Base-by-base conservation (phyloP, 2,329 filamentous ascomycete species). In the Lasiodiplodia gonubiensis region DNA sequence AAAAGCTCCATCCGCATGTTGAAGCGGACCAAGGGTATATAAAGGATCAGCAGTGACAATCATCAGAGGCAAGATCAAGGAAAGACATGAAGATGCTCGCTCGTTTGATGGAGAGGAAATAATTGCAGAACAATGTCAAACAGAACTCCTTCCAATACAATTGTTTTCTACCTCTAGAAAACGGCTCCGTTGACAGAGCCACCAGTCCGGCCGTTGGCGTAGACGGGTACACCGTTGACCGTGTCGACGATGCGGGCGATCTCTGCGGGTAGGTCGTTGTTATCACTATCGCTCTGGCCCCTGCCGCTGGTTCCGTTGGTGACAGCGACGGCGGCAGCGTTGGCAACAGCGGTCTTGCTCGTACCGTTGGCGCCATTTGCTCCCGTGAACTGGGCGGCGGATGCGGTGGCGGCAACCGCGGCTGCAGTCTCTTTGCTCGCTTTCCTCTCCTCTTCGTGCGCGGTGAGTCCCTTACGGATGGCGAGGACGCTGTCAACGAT, bases 401-500 rank as follows among this genome's bases (percentile, higher is more conserved):
- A n/a, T 35, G 42, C 30, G 6, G 46, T 39, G 23, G 25, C 46
- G 4, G 49, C 48, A n/a, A 37, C 30, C 2, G 53, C 25, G 33
- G 18, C 53, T 21, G n/a, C 25, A n/a, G 12, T 63, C 37, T 37
- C 30, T 12, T 16, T 51, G 6, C n/a, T 67, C 16, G 53, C 42
- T 11, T 33, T 42, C 21, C 53, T 35, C 14, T 51, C 39, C 35
- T 67, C 64, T 16, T 67, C 53, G 35, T 46, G 39, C 21, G 53
- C 54, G 4, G 92, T 95, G 69, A 99, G 85, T 0, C 93, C 94
- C 79, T 97, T 93, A 55, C 94, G 89, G 72, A 99, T 97, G 49
- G 92, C 92, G 35, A 98, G 86, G 3, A 99, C 94, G 70, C 89
- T 95, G 77, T 99, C 95, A 16, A 98, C 95, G 75, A 99, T 99